Evolutionary conservation across 176 grass and related monocot species (phyloP), one percentile per base, ranked within the genome.

Genomic region (Cymbopogon citratus): DNA sequence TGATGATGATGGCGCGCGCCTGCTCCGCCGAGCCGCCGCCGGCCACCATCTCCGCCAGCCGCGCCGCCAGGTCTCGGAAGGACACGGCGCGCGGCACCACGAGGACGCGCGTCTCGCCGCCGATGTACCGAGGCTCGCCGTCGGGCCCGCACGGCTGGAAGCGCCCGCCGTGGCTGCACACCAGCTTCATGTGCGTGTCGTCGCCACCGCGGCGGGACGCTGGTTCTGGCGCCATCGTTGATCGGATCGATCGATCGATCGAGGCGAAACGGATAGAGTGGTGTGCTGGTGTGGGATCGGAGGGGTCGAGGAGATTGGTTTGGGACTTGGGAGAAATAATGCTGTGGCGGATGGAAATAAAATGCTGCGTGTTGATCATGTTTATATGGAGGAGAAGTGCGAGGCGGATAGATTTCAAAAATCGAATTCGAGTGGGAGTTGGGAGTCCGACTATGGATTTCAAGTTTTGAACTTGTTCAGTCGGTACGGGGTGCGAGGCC

Each of bases 131-230:
- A 16, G 70, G 14, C 4, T 38, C 35, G 63, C 41, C 66, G 66
- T 14, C 6, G 2, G 18, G 46, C 9, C 35, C 72, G 36, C 71
- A 57, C 23, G 65, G 72, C 27, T 25, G 2, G 54, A 87, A 71
- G 65, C 77, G 67, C 13, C 85, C 89, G 62, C 81, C 77, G 65
- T 87, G 78, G 89, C 81, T 88, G 77, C 85, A 84, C 48, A 46
- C 12, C 12, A 71, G 69, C 40, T 46, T 46, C 69, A 69, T 41
- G 35, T 13, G 36, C 9, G 67, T 23, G 36, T 36, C 31, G 64
- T 19, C 13, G 61, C 27, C 15, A 16, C 26, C 16, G 31, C 64
- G 31, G 31, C 16, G 31, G 29, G 29, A 36, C 18, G 31, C 8
- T 24, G 54, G 5, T 18, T 35, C 63, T 9, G 15, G 31, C 64